A percentile compares a stretch with the other conserved stretches of the same genome.
Evolutionary conservation across 306 rosid genomes (phyloP).

Genomic region (Styphnolobium japonicum): DNA sequence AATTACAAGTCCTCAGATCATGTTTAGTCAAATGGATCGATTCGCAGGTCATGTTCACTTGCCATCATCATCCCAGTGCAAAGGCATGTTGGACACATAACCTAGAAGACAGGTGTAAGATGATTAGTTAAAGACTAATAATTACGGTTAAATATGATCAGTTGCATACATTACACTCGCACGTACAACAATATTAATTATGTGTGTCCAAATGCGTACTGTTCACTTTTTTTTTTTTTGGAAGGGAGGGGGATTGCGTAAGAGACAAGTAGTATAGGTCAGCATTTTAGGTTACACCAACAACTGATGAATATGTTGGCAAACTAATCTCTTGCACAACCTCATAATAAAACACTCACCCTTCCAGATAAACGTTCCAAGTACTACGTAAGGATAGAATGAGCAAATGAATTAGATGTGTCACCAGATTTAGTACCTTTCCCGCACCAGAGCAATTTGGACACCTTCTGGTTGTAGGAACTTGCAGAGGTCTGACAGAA

Average conservation of each 20-base stretch:
- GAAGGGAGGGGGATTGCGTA: neutral
- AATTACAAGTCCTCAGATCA: neutral
- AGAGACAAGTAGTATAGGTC: neutral
- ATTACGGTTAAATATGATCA: neutral
- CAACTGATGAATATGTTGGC: neutral
- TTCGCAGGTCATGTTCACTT: slow-evolving; percentile 86
- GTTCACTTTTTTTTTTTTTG: neutral
- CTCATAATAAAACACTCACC: neutral
- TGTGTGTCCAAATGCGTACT: neutral
- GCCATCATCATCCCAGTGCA: slow-evolving; percentile 99
- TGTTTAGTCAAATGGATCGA: slow-evolving; percentile 81
- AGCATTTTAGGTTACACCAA: neutral
- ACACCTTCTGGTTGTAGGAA: slow-evolving; percentile 56
- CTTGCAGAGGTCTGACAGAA: slow-evolving; percentile 50
- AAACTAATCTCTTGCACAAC: neutral
- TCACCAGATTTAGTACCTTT: slow-evolving; percentile 56
- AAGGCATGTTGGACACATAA: slow-evolving; percentile 94
- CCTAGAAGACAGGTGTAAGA: slow-evolving; percentile 42
- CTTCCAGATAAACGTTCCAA: neutral
- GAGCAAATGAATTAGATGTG: neutral
- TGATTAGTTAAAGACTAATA: neutral
- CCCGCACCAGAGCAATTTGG: slow-evolving; percentile 80
- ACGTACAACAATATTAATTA: neutral
- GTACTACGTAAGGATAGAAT: neutral
- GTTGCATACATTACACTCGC: neutral